Evolutionary conservation across 1,139 yeast genomes (phyloP).

Genomic region (Kazachstania sp.): DNA sequence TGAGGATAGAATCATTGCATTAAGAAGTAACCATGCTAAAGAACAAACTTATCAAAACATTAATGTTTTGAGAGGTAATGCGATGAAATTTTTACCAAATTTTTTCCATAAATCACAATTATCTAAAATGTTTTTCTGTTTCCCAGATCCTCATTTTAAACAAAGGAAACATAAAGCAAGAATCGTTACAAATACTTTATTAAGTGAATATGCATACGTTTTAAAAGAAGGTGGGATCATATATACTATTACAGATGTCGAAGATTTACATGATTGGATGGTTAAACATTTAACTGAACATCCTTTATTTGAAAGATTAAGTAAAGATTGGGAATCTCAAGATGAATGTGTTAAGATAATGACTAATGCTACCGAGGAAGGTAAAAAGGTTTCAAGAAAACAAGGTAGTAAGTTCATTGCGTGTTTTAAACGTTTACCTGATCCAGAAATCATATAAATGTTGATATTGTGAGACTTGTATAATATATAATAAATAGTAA

Average conservation of each 20-base stretch:
- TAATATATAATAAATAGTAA: not conserved
- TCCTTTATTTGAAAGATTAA: slow-evolving; percentile 78
- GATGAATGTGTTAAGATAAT: slow-evolving; percentile 81
- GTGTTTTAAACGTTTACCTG: slow-evolving; percentile 69
- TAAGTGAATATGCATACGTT: slow-evolving; percentile 88
- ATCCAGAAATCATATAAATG: slow-evolving; percentile 34
- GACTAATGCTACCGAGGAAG: slow-evolving; percentile 93
- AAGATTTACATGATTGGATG: slow-evolving; percentile 95
- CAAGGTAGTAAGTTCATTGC: slow-evolving; percentile 83
- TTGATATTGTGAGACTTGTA: not conserved
- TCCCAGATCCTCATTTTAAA: slow-evolving; percentile 98
- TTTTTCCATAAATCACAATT: slow-evolving; percentile 76
- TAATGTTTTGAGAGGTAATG: slow-evolving; percentile 85
- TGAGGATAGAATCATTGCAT: slow-evolving; percentile 86
- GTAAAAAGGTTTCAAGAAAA: slow-evolving; percentile 89
- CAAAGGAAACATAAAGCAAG: slow-evolving; percentile 96
- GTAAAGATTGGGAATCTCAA: slow-evolving; percentile 65
- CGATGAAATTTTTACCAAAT: slow-evolving; percentile 95
- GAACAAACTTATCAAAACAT: slow-evolving; percentile 59
- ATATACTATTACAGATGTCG: slow-evolving; percentile 93
- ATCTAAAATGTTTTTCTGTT: slow-evolving; percentile 90
- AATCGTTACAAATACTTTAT: slow-evolving; percentile 78
- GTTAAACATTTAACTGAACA: slow-evolving; percentile 82
- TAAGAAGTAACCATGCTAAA: slow-evolving; percentile 41
- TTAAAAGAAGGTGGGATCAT: slow-evolving; percentile 78